Percentiles rank a stretch among this genome's conserved stretches.
Conservation (phyloP, 2,329 filamentous ascomycete genomes). For the Bipolaris victoriae region DNA sequence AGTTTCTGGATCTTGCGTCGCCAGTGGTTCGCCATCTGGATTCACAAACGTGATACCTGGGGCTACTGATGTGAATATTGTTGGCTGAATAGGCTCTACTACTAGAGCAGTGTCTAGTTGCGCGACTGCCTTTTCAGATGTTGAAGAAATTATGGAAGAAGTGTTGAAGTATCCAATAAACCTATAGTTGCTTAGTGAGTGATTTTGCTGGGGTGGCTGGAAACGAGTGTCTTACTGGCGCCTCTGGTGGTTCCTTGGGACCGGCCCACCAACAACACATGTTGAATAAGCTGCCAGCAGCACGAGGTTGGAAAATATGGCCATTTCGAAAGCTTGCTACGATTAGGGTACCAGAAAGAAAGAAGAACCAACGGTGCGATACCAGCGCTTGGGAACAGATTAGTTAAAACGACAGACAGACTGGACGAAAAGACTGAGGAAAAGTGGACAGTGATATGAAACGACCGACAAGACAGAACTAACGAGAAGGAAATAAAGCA, state of each 20-base stretch:
- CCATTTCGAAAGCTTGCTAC: conserved; percentile 32
- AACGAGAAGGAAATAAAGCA: conserved; percentile 28
- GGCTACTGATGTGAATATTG: conserved; percentile 34
- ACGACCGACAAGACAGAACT: conserved; percentile 39
- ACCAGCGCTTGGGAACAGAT: conserved; percentile 12
- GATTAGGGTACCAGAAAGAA: conserved; percentile 30
- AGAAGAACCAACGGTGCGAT: conserved; percentile 15
- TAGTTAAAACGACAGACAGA: conserved; percentile 20
- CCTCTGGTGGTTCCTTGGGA: conserved; percentile 37
- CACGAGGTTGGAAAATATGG: conserved; percentile 32
- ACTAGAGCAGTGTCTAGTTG: conserved; percentile 43
- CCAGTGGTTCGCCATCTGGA: conserved; percentile 40
- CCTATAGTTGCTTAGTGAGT: conserved; percentile 28
- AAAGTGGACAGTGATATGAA: conserved; percentile 39
- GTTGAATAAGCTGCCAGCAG: conserved; percentile 49
- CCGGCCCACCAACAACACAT: conserved; percentile 40
- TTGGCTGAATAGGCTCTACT: conserved; percentile 41
- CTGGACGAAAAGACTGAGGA: conserved; percentile 26
- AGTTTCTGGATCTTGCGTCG: conserved; percentile 36
- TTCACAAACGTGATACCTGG: conserved; percentile 44
- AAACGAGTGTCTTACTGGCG: conserved; percentile 33
- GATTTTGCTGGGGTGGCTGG: neutral
- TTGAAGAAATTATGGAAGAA: conserved; percentile 10
- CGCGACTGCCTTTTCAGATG: conserved; percentile 17
- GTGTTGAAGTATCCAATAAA: conserved; percentile 37